A percentile compares a stretch with the other conserved stretches of the same genome.
Conservation (phyloP, 108 stramenopile genomes). For the Skeletonema grethae region DNA sequence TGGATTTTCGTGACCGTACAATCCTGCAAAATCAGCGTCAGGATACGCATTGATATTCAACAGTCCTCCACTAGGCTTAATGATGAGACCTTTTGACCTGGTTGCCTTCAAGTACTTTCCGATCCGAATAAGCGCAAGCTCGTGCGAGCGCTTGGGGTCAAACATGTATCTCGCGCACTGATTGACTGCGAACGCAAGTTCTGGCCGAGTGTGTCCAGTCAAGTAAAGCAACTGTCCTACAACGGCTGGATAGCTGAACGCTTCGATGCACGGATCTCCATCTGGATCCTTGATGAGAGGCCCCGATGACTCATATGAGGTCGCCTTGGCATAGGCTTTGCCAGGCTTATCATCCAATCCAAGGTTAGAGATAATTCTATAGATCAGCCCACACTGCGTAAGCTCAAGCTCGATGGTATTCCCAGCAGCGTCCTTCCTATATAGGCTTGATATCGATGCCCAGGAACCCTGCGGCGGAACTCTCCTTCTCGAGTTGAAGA, state of each 20-base stretch:
- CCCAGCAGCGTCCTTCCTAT: background rate
- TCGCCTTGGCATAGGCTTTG: background rate
- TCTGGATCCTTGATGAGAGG: slow-evolving; percentile 10
- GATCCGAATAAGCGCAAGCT: slow-evolving; percentile 39
- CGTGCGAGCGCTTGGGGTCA: slow-evolving; percentile 42
- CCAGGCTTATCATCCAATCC: slow-evolving; percentile 15
- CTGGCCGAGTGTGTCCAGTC: slow-evolving; percentile 24
- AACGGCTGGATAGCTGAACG: slow-evolving; percentile 15
- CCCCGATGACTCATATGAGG: background rate
- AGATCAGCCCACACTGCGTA: slow-evolving; percentile 52
- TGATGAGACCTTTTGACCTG: slow-evolving; percentile 29
- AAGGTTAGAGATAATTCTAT: slow-evolving; percentile 51
- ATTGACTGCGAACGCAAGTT: slow-evolving; percentile 43
- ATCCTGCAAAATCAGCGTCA: slow-evolving; percentile 57
- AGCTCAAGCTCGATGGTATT: background rate
- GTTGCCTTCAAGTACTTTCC: slow-evolving; percentile 42
- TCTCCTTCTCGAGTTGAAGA: slow-evolving; percentile 11
- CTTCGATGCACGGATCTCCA: slow-evolving; percentile 13
- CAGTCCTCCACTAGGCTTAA: slow-evolving; percentile 17
- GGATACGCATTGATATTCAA: slow-evolving; percentile 47
- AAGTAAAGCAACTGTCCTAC: slow-evolving; percentile 47
- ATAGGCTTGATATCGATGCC: slow-evolving; percentile 40
- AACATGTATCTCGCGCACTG: slow-evolving; percentile 42
- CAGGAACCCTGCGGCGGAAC: slow-evolving; percentile 21
- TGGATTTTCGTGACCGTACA: slow-evolving; percentile 34